Conservation (phyloP, 2,329 filamentous ascomycete species). For the Aspergillus sp. region DNA sequence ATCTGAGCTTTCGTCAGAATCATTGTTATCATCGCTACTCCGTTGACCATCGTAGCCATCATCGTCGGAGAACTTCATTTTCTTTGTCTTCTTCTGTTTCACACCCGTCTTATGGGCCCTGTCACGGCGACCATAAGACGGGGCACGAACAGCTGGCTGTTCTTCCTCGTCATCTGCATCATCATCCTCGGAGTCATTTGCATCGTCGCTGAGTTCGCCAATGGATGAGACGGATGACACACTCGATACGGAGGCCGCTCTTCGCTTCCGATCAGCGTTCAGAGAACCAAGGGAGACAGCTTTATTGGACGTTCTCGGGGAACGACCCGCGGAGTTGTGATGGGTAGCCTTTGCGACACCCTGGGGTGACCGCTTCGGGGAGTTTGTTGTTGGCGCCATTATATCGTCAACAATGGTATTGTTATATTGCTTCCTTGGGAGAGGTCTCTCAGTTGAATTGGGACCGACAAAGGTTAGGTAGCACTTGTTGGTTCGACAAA, state of each 20-base stretch:
- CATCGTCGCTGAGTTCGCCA: slow-evolving; percentile 39
- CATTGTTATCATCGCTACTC: slow-evolving; percentile 33
- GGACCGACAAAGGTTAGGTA: slow-evolving; percentile 1
- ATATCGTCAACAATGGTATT: slow-evolving; percentile 15
- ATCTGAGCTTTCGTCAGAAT: slow-evolving; percentile 53
- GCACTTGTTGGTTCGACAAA: slow-evolving; percentile 15
- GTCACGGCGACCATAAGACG: slow-evolving; percentile 43
- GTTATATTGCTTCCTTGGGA: slow-evolving; percentile 4
- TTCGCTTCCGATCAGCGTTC: slow-evolving; percentile 35
- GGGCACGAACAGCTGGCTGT: slow-evolving; percentile 41
- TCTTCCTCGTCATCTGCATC: slow-evolving; percentile 47
- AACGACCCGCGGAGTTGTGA: slow-evolving; percentile 13
- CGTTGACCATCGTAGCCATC: slow-evolving; percentile 34
- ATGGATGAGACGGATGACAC: slow-evolving; percentile 41
- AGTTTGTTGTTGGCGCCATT: slow-evolving; percentile 29
- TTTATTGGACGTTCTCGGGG: slow-evolving; percentile 30
- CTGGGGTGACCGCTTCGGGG: slow-evolving; percentile 32
- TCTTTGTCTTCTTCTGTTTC: slow-evolving; percentile 37
- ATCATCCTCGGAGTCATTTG: slow-evolving; percentile 41
- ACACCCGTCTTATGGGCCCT: slow-evolving; percentile 45
- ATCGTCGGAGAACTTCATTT: slow-evolving; percentile 36
- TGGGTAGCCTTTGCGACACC: slow-evolving; percentile 27
- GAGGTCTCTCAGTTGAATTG: slow-evolving; percentile 4
- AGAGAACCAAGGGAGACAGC: slow-evolving; percentile 23
- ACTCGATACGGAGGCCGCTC: slow-evolving; percentile 38